phyloP scores from a whole-genome alignment of 495 filamentous ascomycete species.

The Aspergillus homomorphus region DNA sequence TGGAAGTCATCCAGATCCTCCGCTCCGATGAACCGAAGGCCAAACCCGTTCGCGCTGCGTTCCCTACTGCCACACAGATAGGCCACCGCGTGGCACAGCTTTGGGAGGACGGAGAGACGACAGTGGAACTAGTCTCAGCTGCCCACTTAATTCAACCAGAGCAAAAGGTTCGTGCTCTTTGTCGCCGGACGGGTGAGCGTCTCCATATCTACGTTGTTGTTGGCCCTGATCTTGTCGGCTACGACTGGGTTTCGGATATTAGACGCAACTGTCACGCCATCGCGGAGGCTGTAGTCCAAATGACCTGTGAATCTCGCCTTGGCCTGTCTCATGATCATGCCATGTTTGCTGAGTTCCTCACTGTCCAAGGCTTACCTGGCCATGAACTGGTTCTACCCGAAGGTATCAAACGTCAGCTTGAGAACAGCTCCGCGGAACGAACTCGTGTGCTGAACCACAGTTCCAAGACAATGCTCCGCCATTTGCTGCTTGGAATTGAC shows the following conservation, averaged over 20 bases:
- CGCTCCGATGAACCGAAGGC: constrained; percentile 27
- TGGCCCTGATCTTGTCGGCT: constrained; percentile 26
- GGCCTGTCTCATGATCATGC: constrained; percentile 48
- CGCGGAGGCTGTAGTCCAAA: constrained; percentile 52
- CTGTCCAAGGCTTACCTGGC: constrained; percentile 27
- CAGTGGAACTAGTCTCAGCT: constrained; percentile 16
- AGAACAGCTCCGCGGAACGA: constrained; percentile 13
- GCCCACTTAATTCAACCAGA: constrained; percentile 14
- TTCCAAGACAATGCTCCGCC: constrained; percentile 35
- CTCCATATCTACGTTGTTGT: constrained; percentile 41
- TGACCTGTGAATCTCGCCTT: constrained; percentile 43
- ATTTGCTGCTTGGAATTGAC: constrained; percentile 39
- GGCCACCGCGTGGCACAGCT: constrained; percentile 22
- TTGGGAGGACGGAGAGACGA: constrained; percentile 12
- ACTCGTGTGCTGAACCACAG: constrained; percentile 26
- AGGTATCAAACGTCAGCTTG: constrained; percentile 21
- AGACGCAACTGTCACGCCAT: constrained; percentile 44
- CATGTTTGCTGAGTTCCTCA: constrained; percentile 40
- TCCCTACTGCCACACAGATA: constrained; percentile 38
- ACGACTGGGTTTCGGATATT: constrained; percentile 34
- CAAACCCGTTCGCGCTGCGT: constrained; percentile 23
- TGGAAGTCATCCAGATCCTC: constrained; percentile 44
- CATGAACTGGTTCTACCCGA: constrained; percentile 15
- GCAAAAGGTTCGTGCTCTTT: constrained; percentile 13
- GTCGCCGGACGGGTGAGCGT: constrained; percentile 13